Evolutionary conservation across 179 eudicot species (phyloP), one percentile per base, ranked within the genome.

Genomic region (Gypsophila paniculata): DNA sequence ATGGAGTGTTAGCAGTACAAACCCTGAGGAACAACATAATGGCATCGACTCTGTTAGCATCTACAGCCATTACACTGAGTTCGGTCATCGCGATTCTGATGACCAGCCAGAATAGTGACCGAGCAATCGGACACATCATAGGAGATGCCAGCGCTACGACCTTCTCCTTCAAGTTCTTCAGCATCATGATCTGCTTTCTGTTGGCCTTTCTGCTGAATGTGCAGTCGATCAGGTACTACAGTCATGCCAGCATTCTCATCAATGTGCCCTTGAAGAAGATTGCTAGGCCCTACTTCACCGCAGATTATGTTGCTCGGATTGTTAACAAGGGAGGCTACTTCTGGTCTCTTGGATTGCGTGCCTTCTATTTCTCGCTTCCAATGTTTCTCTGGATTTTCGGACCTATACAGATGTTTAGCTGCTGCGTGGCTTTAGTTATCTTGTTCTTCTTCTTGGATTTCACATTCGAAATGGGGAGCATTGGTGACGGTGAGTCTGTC

Each of bases 21-120:
- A 87, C 97, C 11, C 76, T 93, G 36, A 81, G 98, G 71, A 93
- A 93, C 96, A 91, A 91, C 90, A 91, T 93, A 80, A 93, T 93
- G 98, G 98, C 98, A 34, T 93, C 98, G 8, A 91, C 98, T 69
- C 81, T 93, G 0, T 75, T 93, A 73, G 98, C 98, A 15, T 82
- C 97, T 2, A 90, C 91, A 11, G 91, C 97, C n/a, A 93, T 93
- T 32, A 89, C 83, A 81, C 87, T 93, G 3, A 85, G 97, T 80
- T 93, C 98, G 2, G 84, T 91, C 58, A 89, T 93, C 52, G 99
- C 96, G 11, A 86, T 92, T 39, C 36, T 92, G 21, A 91, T 95
- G 96, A 80, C 84, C 32, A 72, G 83, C 65, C 76, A 76, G 13
- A 72, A 73, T 10, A 67, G 75, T 36, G 72, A 74, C 38, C 80